Evolutionary conservation across 805 yeast genomes (phyloP).

Genomic region (Candida montana): DNA sequence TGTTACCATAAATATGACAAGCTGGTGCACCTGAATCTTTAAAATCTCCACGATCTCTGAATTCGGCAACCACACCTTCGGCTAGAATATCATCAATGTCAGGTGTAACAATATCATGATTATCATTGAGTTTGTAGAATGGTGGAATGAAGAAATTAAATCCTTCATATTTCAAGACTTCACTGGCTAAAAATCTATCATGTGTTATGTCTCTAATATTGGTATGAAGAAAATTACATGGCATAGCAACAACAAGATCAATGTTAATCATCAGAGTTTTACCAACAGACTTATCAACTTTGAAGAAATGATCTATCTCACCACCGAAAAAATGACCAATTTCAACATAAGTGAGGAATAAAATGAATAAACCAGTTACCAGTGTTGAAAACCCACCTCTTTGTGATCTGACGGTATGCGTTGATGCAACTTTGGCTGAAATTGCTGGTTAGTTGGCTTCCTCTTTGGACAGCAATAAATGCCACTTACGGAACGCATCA

Average conservation of each 20-base stretch:
- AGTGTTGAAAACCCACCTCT: conserved; percentile 76
- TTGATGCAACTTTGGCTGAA: conserved; percentile 60
- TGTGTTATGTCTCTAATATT: conserved; percentile 72
- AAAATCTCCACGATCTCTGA: conserved; percentile 36
- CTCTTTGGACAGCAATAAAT: too few relatives aligned
- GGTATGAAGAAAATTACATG: conserved; percentile 71
- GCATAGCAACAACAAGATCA: conserved; percentile 78
- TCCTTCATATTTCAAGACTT: conserved; percentile 68
- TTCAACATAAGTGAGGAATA: conserved; percentile 77
- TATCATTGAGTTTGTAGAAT: conserved; percentile 40
- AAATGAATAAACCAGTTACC: conserved; percentile 51
- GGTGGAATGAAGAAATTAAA: conserved; percentile 50
- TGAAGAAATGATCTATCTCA: conserved; percentile 66
- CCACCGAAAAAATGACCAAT: conserved; percentile 85
- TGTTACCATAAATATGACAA: conserved; percentile 79
- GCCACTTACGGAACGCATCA: conserved; percentile 66
- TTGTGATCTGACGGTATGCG: conserved; percentile 65
- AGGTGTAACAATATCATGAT: conserved; percentile 47
- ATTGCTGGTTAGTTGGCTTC: too few relatives aligned
- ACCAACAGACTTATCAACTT: conserved; percentile 59
- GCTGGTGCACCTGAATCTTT: conserved; percentile 55
- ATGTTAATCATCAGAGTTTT: conserved; percentile 64
- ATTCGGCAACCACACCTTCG: conserved; percentile 63
- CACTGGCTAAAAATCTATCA: conserved; percentile 75
- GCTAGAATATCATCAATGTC: conserved; percentile 62